Evolutionary conservation across 1,139 yeast genomes (phyloP), one percentile per base, ranked within the genome.

Genomic region (Torulaspora globosa): DNA sequence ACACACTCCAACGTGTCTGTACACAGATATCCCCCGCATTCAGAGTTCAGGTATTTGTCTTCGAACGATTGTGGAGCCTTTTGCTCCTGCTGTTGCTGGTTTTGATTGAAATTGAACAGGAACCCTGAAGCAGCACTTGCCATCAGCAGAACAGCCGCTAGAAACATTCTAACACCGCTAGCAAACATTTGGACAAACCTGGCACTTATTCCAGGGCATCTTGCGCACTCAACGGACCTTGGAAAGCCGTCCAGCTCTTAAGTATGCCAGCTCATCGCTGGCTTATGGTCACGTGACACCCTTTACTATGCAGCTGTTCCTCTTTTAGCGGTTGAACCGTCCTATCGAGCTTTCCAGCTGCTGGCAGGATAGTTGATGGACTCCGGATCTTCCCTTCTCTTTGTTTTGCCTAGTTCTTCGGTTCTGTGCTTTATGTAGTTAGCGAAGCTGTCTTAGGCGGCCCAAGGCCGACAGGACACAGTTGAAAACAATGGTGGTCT

Each of bases 1-100:
- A 86, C 98, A 68, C 98, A 92, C 8, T 74, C 71, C 39, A 80
- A 72, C 0, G 97, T 88, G 56, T 83, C 95, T 2, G 86, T 84
- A 63, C 98, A 92, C 37, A 90, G 67, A 63, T 82, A 92, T 11
- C 72, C 71, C n/a, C 69, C 67, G 61, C 97, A 89, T n/a, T 70
- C 66, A 51, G 62, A 59, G 47, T 68, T 62, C 30, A 73, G 55
- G 41, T 69, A 67, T 30, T 58, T 59, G 11, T 65, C 69, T 55
- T 73, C 76, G 49, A 67, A 71, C 9, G 69, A 54, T 19, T 58
- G 54, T 37, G 52, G 59, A 42, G 58, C 64, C 31, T 62, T 67
- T 42, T 66, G 71, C 39, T 65, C 71, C 40, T 65, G 70, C 32
- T 70, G 73, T 12, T 68, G 69, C n/a, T 63, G 66, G 8, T 60